phyloP scores from a whole-genome alignment of 2,329 filamentous ascomycete species.

The Cladosporium austrohemisphaericum region DNA sequence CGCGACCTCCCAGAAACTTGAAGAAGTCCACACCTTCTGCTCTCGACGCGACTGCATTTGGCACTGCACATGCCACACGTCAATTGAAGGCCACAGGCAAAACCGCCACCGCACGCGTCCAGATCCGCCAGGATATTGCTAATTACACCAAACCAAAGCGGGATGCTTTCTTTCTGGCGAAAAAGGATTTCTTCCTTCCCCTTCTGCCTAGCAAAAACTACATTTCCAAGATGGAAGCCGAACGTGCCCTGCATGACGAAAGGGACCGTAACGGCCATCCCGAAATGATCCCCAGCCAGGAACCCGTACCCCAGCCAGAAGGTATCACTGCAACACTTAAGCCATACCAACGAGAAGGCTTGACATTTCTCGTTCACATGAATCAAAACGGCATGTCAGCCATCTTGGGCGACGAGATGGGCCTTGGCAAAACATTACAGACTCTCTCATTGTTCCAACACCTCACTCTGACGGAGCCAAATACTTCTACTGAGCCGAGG shows the following conservation, averaged over 20 bases:
- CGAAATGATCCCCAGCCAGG: constrained; percentile 12
- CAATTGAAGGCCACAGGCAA: constrained; percentile 17
- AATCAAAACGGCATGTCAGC: constrained; percentile 44
- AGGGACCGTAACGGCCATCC: too few species aligned
- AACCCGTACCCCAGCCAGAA: constrained; percentile 39
- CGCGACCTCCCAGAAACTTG: neutral
- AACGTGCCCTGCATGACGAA: constrained; percentile 12
- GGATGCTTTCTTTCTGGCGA: constrained; percentile 43
- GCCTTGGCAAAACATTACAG: constrained; percentile 49
- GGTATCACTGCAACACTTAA: constrained; percentile 51
- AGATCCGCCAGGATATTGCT: constrained; percentile 41
- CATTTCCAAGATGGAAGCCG: constrained; percentile 36
- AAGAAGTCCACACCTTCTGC: constrained; percentile 15
- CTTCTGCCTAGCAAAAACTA: constrained; percentile 45
- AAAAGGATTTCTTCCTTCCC: constrained; percentile 46
- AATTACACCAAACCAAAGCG: constrained; percentile 42
- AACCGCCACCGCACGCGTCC: constrained; percentile 38
- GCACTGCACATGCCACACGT: constrained; percentile 8
- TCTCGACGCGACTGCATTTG: constrained; percentile 17
- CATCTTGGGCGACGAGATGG: constrained; percentile 51
- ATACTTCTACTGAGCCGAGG: constrained; percentile 31
- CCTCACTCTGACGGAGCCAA: constrained; percentile 40
- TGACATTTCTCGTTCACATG: constrained; percentile 49
- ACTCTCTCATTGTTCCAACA: constrained; percentile 49
- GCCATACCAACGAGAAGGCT: constrained; percentile 49